Base-by-base conservation (phyloP, 495 filamentous ascomycete genomes). In the Penicillium flavigenum region DNA sequence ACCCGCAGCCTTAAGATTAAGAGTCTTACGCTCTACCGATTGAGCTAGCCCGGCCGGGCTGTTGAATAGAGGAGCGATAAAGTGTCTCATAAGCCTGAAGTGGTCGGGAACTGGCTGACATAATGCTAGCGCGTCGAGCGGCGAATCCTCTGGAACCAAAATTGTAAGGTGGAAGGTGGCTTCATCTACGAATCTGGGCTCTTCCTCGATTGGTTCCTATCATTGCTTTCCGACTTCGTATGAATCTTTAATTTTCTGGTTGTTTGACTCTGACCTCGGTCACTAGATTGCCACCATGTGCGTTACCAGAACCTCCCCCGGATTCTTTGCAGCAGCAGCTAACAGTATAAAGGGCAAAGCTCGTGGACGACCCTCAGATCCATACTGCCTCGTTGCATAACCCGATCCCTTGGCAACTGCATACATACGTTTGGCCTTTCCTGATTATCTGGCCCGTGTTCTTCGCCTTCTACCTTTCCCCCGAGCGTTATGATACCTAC, bases 351-450 rank as follows among this genome's bases (percentile, higher is more conserved):
- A 86, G 83, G 81, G 69, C 84, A 78, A 86, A 87, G 68, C 89
- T 99, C 72, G 91, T 96, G 60, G 88, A 95, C 71, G 91, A 92
- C 66, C 73, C 87, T 66, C 90, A 96, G 80, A 96, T 99, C 71
- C 82, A 87, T 75, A 81, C 85, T 64, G 88, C 95, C 56, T 88
- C 90, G 58, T 81, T 99, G 54, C 89, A 97, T 68, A 90, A 88
- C 68, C 93, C 95, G 31, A 83, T 96, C 50, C 89, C 95, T 42
- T 69, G 86, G 50, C 84, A 85, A 58, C 75, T 92, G 36, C 94
- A 96, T 74, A 75, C 88, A 59, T 98, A 99, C 71, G 72, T 96
- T 61, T 94, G 89, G 89, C 94, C 94, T 1, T 99, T 96, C 63
- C 70, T 87, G 29, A 83, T 96, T 56, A 81, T 91, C 63, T 99